Evolutionary conservation across 192 early-diverging fungal species (phyloP).

Genomic region (Gigaspora rosea): DNA sequence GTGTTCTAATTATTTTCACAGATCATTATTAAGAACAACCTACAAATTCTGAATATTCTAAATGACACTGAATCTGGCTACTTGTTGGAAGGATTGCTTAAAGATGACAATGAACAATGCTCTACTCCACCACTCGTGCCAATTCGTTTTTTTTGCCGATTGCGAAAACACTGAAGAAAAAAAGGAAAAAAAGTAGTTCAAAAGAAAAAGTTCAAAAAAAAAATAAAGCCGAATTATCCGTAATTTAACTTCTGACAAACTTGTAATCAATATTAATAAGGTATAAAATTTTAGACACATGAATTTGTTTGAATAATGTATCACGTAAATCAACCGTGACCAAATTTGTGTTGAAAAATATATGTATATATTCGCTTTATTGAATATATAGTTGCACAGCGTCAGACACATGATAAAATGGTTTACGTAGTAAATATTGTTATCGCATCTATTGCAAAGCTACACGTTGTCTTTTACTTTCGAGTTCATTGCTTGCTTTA

Average conservation of each 20-base stretch:
- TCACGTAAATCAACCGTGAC: too few relatives aligned
- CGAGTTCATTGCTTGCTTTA: too few relatives aligned
- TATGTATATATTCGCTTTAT: too few relatives aligned
- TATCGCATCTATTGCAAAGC: too few relatives aligned
- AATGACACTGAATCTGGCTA: neutral
- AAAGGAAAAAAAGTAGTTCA: constrained; percentile 3
- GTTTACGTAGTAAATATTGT: too few relatives aligned
- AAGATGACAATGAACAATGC: constrained; percentile 5
- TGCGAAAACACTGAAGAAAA: neutral
- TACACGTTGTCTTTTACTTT: too few relatives aligned
- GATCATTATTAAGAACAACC: constrained; percentile 11
- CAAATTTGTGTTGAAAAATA: too few relatives aligned
- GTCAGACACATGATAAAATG: too few relatives aligned
- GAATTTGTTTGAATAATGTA: too few relatives aligned
- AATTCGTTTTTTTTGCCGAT: constrained; percentile 14
- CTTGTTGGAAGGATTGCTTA: neutral
- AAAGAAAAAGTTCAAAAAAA: constrained; percentile 1
- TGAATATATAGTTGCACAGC: too few relatives aligned
- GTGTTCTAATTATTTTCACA: constrained; percentile 7
- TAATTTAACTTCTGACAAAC: constrained; percentile 19
- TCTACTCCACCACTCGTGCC: neutral
- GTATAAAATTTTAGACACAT: too few relatives aligned
- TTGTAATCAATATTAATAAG: too few relatives aligned
- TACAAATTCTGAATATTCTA: constrained; percentile 18
- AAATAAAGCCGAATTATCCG: constrained; percentile 18